Percentiles rank a stretch among this genome's conserved stretches.
These are phyloP conservation scores for barley (Hordeum vulgare) DNA, from an alignment of 176 grass and related monocot species.

Conservation along the genomic window DNA sequence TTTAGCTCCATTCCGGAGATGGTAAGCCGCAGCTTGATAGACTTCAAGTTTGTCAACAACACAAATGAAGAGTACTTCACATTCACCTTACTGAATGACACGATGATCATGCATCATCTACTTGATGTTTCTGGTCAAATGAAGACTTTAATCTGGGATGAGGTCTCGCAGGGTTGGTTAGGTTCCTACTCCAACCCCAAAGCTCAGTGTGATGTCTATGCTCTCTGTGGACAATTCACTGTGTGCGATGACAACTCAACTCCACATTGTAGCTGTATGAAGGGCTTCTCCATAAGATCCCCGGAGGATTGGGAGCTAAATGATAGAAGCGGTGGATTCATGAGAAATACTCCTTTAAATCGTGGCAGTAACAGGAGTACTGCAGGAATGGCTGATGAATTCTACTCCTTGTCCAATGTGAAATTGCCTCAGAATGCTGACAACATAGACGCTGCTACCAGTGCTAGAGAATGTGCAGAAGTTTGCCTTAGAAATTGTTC, in stretches of 20 bases:
- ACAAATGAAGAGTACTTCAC: constrained; percentile 18
- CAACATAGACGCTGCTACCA: neutral
- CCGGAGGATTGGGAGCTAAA: constrained; percentile 25
- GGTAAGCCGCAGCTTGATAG: neutral
- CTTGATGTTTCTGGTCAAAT: constrained; percentile 29
- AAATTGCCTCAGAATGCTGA: constrained; percentile 19
- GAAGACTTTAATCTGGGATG: constrained; percentile 17
- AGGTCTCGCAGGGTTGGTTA: constrained; percentile 17
- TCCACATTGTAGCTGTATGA: constrained; percentile 34
- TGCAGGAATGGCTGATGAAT: constrained; percentile 22
- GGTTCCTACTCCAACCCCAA: constrained; percentile 1
- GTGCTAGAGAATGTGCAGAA: constrained; percentile 30
- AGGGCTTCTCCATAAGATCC: constrained; percentile 31
- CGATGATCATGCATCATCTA: neutral
- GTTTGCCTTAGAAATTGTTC: constrained; percentile 38
- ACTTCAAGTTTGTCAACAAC: constrained; percentile 23
- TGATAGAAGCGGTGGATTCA: constrained; percentile 38
- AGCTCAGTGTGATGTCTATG: constrained; percentile 32
- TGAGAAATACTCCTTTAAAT: constrained; percentile 29
- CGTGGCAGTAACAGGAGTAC: constrained; percentile 11
- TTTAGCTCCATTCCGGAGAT: constrained; percentile 28
- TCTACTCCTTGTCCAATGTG: constrained; percentile 20
- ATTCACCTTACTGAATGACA: constrained; percentile 15
- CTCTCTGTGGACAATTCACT: constrained; percentile 33
- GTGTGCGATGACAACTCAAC: constrained; percentile 8